Base-by-base conservation (phyloP, 2,329 filamentous ascomycete species). In the Pseudopithomyces chartarum region DNA sequence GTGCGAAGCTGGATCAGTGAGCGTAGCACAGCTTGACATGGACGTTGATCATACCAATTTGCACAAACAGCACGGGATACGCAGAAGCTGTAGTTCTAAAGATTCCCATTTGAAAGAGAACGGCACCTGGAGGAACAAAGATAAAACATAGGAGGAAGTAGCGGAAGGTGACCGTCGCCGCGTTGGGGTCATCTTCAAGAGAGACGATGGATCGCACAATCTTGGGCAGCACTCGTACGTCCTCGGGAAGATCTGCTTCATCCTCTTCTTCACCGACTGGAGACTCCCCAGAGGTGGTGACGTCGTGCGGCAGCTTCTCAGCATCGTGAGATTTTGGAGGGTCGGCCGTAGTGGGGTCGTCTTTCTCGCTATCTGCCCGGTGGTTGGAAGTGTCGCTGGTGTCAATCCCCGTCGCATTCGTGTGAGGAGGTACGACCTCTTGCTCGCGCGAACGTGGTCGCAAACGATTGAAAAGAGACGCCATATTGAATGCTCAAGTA, bases 51-150 rank as follows among this genome's bases (percentile, higher is more conserved):
- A 22, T 51, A 61, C 60, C 60, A 17, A 86, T 84, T 62, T 85
- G 83, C 32, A 87, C 84, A 58, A 87, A 87, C 67, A 87, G 86
- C 46, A 87, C 80, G 0, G 84, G 85, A 65, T 86, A 87, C 0
- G 82, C 81, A 0, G 83, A 82, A 42, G 79, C 80, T 0, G 85
- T 87, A 1, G 85, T 87, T 43, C 85, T 79, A 63, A 80, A 87
- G 47, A 80, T 77, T 58, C 80, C 81, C 79, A 86, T 82, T 63
- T 84, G 81, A 5, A 81, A 84, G 2, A 87, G 67, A 60, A 87
- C 84, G 1, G 84, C 84, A 2, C 84, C 85, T 0, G 84, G 84
- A 0, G 81, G 77, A 43, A 86, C 80, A 62, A 86, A 86, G 17
- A 87, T 57, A 53, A 84, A 68, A 5, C 81, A 79, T 22, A 87